Evolutionary conservation across 2,329 filamentous ascomycete genomes (phyloP), one percentile per base, ranked within the genome.

Genomic region (Lachnellula willkommii): DNA sequence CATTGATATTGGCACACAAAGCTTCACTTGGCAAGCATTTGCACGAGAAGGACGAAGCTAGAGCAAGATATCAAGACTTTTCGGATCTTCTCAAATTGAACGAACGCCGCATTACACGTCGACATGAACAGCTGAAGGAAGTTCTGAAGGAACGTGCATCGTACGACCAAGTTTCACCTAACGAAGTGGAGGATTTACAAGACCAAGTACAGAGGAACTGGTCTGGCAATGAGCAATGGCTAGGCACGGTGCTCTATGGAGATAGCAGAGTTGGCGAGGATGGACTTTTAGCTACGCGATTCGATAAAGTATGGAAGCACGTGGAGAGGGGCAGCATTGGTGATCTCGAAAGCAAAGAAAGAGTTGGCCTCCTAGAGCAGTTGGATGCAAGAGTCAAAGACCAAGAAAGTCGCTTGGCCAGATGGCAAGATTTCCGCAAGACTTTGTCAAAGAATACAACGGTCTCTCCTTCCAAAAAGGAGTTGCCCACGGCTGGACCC

Each of bases 151-250:
- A 72, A 22, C 63, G 66, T 12, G 66, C 53, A 50, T 47, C 43
- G 17, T 63, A 55, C 53, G 61, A 42, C 43, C 48, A 60, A 3
- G 55, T 64, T 22, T 60, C 59, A 8, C 50, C 58, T 15, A 42
- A 49, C 54, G 53, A 26, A 60, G 77, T 6, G 70, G 72, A 77
- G 40, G 69, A 73, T 3, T 73, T 90, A 55, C 79, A 85, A 63
- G 81, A 80, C 43, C 77, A 80, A 2, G 73, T 91, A 32, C 78
- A 80, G 37, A 84, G 85, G 58, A 89, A 90, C 62, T 96, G 91
- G 91, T 77, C 88, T 14, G 91, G 90, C 2, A 83, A 86, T 65
- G 81, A 86, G 57, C 79, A 82, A 54, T 93, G 90, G 86, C 79
- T 89, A 64, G 80, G 89, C 48, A 77, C 82, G 2, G 73, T 96